Conservation (phyloP, 805 yeast species). For the Cyberlindnera mississippiensis region DNA sequence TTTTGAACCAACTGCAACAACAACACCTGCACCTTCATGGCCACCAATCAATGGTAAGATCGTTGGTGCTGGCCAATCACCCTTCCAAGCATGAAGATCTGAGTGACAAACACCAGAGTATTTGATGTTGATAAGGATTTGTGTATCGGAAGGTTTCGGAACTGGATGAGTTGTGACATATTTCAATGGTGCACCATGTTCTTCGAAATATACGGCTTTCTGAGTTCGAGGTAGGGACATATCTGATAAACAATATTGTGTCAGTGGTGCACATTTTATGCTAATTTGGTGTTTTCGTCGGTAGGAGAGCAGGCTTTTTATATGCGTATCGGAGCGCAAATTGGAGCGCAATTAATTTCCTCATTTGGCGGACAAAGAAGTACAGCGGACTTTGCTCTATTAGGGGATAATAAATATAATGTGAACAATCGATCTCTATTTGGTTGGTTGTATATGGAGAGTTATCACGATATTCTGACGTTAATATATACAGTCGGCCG, state of each 20-base stretch:
- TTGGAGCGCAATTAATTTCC: neutral
- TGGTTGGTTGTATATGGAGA: too few species aligned
- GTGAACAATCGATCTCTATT: too few species aligned
- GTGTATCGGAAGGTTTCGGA: conserved; percentile 51
- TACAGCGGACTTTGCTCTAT: too few species aligned
- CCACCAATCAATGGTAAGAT: conserved; percentile 65
- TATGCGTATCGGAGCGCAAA: neutral
- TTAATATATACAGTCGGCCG: too few species aligned
- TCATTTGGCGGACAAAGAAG: neutral
- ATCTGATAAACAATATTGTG: neutral
- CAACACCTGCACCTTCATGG: conserved; percentile 71
- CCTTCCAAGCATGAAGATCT: conserved; percentile 51
- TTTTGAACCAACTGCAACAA: conserved; percentile 55
- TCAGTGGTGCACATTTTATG: too few species aligned
- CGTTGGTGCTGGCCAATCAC: conserved; percentile 55
- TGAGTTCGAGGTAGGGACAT: conserved; percentile 36
- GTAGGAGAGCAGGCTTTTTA: neutral
- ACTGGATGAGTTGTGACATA: conserved; percentile 46
- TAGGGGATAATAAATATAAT: too few species aligned
- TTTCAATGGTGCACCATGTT: conserved; percentile 41
- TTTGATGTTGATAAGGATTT: conserved; percentile 50
- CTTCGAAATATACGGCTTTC: conserved; percentile 47
- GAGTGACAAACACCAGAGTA: conserved; percentile 68
- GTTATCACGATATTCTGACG: too few species aligned
- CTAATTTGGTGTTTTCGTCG: too few species aligned